Base-by-base conservation (phyloP, 495 filamentous ascomycete species). In the Parachaetomium inaequale region DNA sequence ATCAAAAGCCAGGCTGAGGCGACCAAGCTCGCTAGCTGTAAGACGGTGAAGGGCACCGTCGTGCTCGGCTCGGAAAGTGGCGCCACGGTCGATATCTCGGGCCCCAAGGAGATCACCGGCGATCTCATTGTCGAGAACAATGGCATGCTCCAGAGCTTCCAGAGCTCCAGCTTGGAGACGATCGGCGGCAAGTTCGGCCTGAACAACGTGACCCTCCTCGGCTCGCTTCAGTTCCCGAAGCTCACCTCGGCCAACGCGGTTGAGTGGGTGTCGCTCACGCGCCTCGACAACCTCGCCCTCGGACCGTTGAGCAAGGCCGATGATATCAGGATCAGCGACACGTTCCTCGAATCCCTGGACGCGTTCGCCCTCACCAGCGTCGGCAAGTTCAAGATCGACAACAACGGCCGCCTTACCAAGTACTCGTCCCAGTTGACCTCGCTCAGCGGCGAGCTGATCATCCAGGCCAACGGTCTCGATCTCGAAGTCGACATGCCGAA, bases 271-370 rank as follows among this genome's bases (percentile, higher is more conserved):
- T 88, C 88, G 62, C 81, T 97, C n/a, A 86, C 88, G 61, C 77
- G 80, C 63, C 83, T 98, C 19, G 81, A 84, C 68, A 70, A 77
- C 38, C 75, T 96, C 21, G 80, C 75, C 17, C 93, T 98, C 77
- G 79, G 78, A 40, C 68, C 74, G 31, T 70, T 93, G 63, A 82
- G 79, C 29, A 70, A 87, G 71, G 91, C 88, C 38, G 72, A 75
- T 42, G 80, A 77, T 46, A 81, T 98, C 54, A 71, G 73, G 36
- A 92, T 99, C 74, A 82, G 85, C 71, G 92, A 98, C 79, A 98
- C 95, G 56, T 81, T 85, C 70, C 82, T 98, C 62, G 79, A 72
- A 70, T 82, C 76, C 62, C 82, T 99, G 38, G 75, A 87, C 63
- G 91, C 90, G 74, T 88, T 99, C 74, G 86, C 90, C 70, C 78